Conservation (phyloP, 2,329 filamentous ascomycete genomes). For the Coniella vitis region DNA sequence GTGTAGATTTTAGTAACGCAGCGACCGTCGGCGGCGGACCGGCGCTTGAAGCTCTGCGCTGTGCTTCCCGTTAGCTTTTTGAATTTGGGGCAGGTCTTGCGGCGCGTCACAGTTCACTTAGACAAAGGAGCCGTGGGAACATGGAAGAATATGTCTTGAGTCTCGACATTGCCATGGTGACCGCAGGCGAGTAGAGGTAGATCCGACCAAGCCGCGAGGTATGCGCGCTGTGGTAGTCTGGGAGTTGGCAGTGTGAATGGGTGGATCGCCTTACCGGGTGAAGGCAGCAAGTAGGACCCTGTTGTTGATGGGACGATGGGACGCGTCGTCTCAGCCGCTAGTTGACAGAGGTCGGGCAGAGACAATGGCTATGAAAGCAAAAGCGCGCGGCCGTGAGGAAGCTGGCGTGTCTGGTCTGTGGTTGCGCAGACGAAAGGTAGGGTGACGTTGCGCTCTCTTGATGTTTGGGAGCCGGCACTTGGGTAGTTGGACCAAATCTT, state of each 20-base stretch:
- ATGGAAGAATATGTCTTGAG: not conserved
- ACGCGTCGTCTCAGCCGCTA: not conserved
- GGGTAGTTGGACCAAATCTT: slow-evolving; percentile 8
- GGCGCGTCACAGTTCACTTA: slow-evolving; percentile 6
- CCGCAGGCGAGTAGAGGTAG: not conserved
- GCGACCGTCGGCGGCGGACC: not conserved
- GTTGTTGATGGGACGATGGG: not conserved
- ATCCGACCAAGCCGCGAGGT: not conserved
- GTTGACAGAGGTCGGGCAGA: not conserved
- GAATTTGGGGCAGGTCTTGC: slow-evolving; percentile 6
- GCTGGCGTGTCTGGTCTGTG: slow-evolving; percentile 2
- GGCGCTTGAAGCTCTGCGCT: slow-evolving; percentile 8
- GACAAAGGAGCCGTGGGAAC: not conserved
- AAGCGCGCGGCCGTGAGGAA: not conserved
- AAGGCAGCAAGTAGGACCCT: slow-evolving; percentile 7
- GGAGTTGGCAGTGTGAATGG: slow-evolving; percentile 6
- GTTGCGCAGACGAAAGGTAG: slow-evolving; percentile 5
- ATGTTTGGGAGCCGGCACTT: not conserved
- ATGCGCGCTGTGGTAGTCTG: not conserved
- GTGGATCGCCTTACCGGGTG: slow-evolving; percentile 9
- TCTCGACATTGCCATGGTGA: not conserved
- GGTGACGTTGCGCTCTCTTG: too few species aligned
- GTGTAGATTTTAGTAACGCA: not conserved
- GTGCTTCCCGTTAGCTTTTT: slow-evolving; percentile 12
- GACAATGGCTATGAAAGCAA: not conserved